phyloP scores from a whole-genome alignment of 2,329 filamentous ascomycete genomes.

The Emergomyces pasteurianus region DNA sequence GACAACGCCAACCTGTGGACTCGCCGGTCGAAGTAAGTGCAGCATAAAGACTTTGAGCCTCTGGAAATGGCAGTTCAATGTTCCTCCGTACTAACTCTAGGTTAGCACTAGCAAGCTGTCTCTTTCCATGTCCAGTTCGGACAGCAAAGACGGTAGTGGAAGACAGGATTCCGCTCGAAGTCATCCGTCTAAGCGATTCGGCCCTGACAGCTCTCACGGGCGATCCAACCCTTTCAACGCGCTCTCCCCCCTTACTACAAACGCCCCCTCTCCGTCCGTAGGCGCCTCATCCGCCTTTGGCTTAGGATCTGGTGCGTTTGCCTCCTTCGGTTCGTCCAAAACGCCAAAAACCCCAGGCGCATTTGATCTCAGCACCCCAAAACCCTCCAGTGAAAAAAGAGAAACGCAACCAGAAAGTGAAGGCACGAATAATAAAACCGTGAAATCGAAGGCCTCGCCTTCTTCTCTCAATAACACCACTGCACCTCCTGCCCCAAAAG shows the following conservation, averaged over 20 bases:
- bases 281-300: constrained; percentile 82
- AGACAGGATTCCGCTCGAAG: constrained; percentile 50
- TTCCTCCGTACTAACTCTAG: constrained; percentile 17
- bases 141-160: constrained; percentile 40
- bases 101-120: constrained; percentile 81
- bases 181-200: constrained; percentile 61
- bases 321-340: constrained; percentile 78
- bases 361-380: constrained; percentile 53
- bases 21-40: constrained; percentile 36
- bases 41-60: constrained; percentile 4
- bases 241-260: constrained; percentile 57
- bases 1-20: constrained; percentile 40
- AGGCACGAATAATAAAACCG: constrained; percentile 16
- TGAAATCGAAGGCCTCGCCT: constrained; percentile 31
- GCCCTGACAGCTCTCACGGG: constrained; percentile 58
- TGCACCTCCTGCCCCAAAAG: constrained; percentile 18
- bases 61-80: not conserved
- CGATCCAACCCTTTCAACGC: constrained; percentile 66
- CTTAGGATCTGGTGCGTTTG: constrained; percentile 87
- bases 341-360: constrained; percentile 75
- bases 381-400: constrained; percentile 52
- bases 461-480: constrained; percentile 25
- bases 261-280: constrained; percentile 61
- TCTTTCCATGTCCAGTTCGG: constrained; percentile 58
- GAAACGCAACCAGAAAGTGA: constrained; percentile 38